Evolutionary conservation across 2,329 filamentous ascomycete genomes (phyloP).

Genomic region (Ceratocystis albifundus): DNA sequence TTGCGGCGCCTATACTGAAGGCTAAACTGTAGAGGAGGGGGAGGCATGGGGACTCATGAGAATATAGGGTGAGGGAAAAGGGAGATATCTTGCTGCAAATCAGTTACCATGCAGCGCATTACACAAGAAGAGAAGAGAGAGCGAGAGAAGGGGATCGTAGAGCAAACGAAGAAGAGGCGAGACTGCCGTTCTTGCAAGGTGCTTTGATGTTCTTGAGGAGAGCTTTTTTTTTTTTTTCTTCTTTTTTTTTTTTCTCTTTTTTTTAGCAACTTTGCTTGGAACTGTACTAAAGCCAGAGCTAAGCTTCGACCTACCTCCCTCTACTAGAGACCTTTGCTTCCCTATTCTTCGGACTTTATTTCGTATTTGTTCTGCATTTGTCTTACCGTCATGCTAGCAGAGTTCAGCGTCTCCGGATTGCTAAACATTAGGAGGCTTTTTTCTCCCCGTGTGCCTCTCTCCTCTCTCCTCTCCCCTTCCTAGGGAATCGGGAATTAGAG

Average conservation of each 20-base stretch:
- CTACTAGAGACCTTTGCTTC: neutral
- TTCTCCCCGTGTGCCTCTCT: neutral
- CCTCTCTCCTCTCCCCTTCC: neutral
- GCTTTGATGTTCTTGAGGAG: neutral
- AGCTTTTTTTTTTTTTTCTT: neutral
- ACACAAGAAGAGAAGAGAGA: neutral
- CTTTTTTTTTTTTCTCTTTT: neutral
- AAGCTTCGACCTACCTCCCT: neutral
- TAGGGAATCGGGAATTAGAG: neutral
- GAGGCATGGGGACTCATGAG: too few species aligned
- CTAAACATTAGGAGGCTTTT: constrained; percentile 2
- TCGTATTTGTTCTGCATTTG: neutral
- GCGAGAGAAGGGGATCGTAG: neutral
- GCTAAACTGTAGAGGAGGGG: too few species aligned
- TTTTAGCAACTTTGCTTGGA: neutral
- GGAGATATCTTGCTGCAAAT: neutral
- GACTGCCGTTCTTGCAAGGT: neutral
- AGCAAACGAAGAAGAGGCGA: neutral
- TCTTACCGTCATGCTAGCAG: neutral
- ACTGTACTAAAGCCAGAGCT: neutral
- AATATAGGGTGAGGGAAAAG: too few species aligned
- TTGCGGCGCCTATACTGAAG: too few species aligned
- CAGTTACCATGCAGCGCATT: neutral
- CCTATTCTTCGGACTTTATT: neutral
- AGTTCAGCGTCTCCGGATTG: neutral